Conservation (phyloP, 176 grass and related monocot genomes). For the Guadua angustifolia region DNA sequence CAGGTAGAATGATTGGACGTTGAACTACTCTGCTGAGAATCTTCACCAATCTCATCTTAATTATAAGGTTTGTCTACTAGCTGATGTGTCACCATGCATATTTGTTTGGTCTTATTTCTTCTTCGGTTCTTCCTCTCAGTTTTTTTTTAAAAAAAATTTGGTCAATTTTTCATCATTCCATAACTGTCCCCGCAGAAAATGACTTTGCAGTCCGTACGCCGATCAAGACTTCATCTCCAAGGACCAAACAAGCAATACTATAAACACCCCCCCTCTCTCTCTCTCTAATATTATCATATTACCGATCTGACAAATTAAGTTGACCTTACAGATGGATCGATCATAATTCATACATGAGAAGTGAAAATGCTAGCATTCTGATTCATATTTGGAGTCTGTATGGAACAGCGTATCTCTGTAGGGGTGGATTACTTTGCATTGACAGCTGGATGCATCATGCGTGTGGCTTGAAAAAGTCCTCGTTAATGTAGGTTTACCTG, state of each 20-base stretch:
- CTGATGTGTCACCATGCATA: background rate
- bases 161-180: background rate
- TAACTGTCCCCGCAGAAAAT: background rate
- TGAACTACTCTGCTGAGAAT: background rate
- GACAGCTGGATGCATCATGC: background rate
- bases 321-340: background rate
- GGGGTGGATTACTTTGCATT: background rate
- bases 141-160: too few species aligned
- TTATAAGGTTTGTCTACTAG: background rate
- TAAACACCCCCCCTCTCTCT: too few species aligned
- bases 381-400: background rate
- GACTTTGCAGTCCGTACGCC: background rate
- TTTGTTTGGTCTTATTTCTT: background rate
- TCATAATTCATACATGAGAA: background rate
- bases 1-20: background rate
- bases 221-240: background rate
- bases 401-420: background rate
- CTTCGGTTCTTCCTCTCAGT: background rate
- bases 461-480: background rate
- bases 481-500: too few species aligned
- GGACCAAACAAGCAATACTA: too few species aligned
- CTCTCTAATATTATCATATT: too few species aligned
- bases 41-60: background rate
- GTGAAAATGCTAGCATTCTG: background rate
- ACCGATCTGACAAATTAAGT: background rate